These are phyloP conservation scores for Trichophyton rubrum DNA, from an alignment of 2,329 filamentous ascomycete species.

Conservation along the genomic window DNA sequence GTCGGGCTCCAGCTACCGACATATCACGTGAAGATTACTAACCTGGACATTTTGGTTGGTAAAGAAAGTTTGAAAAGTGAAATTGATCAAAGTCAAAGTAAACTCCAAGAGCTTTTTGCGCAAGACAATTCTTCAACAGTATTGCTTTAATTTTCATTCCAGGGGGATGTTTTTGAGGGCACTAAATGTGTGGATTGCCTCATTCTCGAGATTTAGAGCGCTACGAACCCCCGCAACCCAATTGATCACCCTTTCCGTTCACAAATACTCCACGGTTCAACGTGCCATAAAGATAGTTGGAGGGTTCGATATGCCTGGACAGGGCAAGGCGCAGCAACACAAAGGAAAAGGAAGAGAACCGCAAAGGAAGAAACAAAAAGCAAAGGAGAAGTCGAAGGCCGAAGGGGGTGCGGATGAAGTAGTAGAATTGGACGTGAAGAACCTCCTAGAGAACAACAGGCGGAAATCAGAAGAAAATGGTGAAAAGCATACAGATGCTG, in stretches of 20 bases:
- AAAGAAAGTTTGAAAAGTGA: neutral
- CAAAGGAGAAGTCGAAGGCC: conserved; percentile 4
- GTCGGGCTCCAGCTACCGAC: too few species aligned
- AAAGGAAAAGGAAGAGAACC: neutral
- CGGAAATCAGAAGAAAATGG: conserved; percentile 7
- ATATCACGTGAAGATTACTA: neutral
- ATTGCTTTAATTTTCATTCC: neutral
- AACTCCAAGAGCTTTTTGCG: neutral
- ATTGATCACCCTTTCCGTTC: neutral
- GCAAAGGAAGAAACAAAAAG: conserved; percentile 10
- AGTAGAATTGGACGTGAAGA: conserved; percentile 49
- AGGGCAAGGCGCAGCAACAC: neutral
- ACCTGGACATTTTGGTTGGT: neutral
- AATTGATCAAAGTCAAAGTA: neutral
- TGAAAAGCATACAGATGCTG: conserved; percentile 17
- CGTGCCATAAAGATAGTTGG: neutral
- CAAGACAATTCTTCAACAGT: neutral
- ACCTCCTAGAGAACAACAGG: conserved; percentile 22
- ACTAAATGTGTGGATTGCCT: neutral
- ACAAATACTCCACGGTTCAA: neutral
- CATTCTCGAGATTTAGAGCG: neutral
- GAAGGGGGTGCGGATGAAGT: conserved; percentile 45
- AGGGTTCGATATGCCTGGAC: neutral
- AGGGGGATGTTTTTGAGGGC: neutral
- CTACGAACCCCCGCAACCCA: neutral